Base-by-base conservation (phyloP, 345 rosid species). In the Linum tenue region DNA sequence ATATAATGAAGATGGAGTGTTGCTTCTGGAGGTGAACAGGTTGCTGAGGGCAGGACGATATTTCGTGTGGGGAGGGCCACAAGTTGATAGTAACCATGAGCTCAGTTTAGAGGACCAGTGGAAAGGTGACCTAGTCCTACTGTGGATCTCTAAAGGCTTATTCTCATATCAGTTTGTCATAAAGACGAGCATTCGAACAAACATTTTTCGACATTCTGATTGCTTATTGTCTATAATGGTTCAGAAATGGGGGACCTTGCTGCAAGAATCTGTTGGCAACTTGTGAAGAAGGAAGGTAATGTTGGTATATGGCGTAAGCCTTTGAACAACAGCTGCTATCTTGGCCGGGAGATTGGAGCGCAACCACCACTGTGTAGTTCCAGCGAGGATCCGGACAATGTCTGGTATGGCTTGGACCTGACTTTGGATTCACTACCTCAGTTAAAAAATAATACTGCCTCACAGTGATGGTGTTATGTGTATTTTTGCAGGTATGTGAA, bases 1-100 rank as follows among this genome's bases (percentile, higher is more conserved):
- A 61, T 39, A 5, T 43, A 65, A 55, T 69, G 73, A 71, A 83
- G 88, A 81, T 80, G 86, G 85, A 40, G 79, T 78, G 69, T 81
- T 80, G 67, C 85, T 84, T 69, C 90, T 87, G 22, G 90, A 87
- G 78, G 90, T 57, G 37, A 81, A 87, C 69, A 72, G 86, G 72
- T 73, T 87, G 78, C 81, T 85, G 14, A 78, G 88, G 63, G 94
- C 82, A 64, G 90, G 90, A 72, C 85, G 92, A 16, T 84, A 83
- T 66, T 85, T 87, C 72, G 81, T 77, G 37, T 87, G 90, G 94
- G 82, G 80, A 14, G 81, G 82, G 50, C 79, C 81, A 59, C 82
- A 86, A 0, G 86, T 74, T 36, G 71, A 87, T 78, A 22, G 31
- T 22, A 78, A 81, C 68, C 80, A 83, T 50, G 81, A 77, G 75